Base-by-base conservation (phyloP, 176 grass and related monocot genomes). In the Oryza glumipatula region DNA sequence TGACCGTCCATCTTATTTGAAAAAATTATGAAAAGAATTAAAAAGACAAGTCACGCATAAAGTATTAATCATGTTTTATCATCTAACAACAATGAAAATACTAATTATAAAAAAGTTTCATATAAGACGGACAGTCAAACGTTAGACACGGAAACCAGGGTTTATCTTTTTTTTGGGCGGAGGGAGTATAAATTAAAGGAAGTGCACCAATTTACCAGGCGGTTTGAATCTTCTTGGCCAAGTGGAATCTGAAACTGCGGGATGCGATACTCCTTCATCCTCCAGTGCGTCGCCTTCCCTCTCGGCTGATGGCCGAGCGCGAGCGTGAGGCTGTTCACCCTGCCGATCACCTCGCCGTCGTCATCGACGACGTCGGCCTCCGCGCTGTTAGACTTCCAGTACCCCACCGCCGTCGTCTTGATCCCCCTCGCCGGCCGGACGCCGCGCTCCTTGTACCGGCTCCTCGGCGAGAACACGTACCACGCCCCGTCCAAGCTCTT, bases 231-330 rank as follows among this genome's bases (percentile, higher is more conserved):
- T 17, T 56, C 51, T 17, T 56, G 51, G 51, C 51, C 51, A 56
- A 4, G 16, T 56, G 51, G 51, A 56, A 56, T 56, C 39, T 64
- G 79, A 3, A 74, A 69, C 47, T 60, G 4, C 22, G 48, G 23
- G 24, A 90, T 86, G 73, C 9, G 8, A 68, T 82, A 90, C 68
- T 90, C 83, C 67, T 13, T 82, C 79, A 86, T 68, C 88, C 73
- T 90, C 84, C 88, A 90, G 1, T 35, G 9, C 9, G 88, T 90
- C 15, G 65, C 0, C 7, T 0, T 2, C 24, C 79, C 56, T 0
- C 38, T 11, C 4, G 79, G 68, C 10, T 86, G 83, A 6, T 0
- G 23, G 2, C 79, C 79, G 15, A 47, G 11, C 0, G 12, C 3
- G 68, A 86, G 78, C 6, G 68, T 82, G 58, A 86, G 83, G 9